Percentiles rank a stretch among this genome's conserved stretches.
These are phyloP conservation scores for Backusella liffmaniae DNA, from an alignment of 192 early-diverging fungal genomes.

Conservation along the genomic window DNA sequence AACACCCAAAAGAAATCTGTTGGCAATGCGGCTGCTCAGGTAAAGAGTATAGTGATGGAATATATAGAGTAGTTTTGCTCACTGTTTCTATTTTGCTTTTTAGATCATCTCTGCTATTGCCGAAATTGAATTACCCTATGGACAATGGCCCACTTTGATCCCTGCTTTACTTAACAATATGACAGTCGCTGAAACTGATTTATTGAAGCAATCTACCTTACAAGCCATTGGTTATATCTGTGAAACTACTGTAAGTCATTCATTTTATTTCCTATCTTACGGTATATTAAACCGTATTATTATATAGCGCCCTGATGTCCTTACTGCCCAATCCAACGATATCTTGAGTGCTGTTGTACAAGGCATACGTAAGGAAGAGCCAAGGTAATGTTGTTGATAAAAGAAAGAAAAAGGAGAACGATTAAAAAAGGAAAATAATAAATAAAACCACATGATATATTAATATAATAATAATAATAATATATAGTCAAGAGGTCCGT, in stretches of 20 bases:
- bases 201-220: slow-evolving; percentile 78
- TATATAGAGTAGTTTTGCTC: too few relatives aligned
- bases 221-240: slow-evolving; percentile 93
- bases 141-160: slow-evolving; percentile 89
- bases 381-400: slow-evolving; percentile 48
- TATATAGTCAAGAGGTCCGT: slow-evolving; percentile 79
- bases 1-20: slow-evolving; percentile 42
- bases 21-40: slow-evolving; percentile 74
- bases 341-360: slow-evolving; percentile 95
- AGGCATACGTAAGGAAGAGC: slow-evolving; percentile 93
- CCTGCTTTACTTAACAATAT: slow-evolving; percentile 76
- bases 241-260: slow-evolving; percentile 72
- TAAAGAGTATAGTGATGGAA: slow-evolving; percentile 4
- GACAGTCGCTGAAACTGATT: slow-evolving; percentile 59
- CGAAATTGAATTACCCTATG: slow-evolving; percentile 86
- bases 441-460: background rate
- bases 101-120: slow-evolving; percentile 89
- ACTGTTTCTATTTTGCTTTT: background rate
- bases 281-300: background rate
- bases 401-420: background rate
- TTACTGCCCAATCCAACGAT: slow-evolving; percentile 79
- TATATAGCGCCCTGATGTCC: slow-evolving; percentile 70
- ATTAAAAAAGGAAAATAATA: background rate
- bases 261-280: too few relatives aligned
- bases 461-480: background rate